Evolutionary conservation across 1,284 basidiomycete species (phyloP).

Genomic region (Cutaneotrichosporon cavernicola): DNA sequence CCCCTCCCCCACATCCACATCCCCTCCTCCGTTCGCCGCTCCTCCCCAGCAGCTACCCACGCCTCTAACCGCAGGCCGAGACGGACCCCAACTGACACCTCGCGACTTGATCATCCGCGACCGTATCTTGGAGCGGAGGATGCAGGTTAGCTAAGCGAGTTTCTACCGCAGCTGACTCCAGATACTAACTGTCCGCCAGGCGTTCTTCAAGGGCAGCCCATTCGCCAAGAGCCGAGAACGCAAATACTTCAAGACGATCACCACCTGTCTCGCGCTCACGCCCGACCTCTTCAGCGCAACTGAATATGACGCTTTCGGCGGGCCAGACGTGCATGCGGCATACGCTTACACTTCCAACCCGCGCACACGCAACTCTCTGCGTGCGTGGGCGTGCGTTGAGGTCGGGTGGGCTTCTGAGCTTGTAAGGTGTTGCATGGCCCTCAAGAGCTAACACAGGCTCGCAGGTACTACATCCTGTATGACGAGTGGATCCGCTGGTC

Average conservation of each 20-base stretch:
- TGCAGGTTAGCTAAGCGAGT: neutral
- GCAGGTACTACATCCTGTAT: slow-evolving; percentile 1
- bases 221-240: neutral
- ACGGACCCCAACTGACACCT: neutral
- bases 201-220: neutral
- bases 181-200: neutral
- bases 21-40: neutral
- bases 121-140: neutral
- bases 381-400: slow-evolving; percentile 1
- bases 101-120: neutral
- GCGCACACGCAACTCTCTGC: neutral
- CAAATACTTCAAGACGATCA: neutral
- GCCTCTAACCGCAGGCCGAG: too few species aligned
- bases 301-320: neutral
- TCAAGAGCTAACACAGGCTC: neutral
- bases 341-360: neutral
- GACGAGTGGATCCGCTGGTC: slow-evolving; percentile 7
- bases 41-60: neutral
- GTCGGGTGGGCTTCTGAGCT: slow-evolving; percentile 2
- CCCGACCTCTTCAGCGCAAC: neutral
- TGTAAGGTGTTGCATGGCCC: neutral
- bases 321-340: neutral
- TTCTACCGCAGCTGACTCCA: neutral
- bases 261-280: neutral
- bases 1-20: neutral